Evolutionary conservation across 169 alveolate genomes (phyloP).

Genomic region (Plasmodium billcollinsi): DNA sequence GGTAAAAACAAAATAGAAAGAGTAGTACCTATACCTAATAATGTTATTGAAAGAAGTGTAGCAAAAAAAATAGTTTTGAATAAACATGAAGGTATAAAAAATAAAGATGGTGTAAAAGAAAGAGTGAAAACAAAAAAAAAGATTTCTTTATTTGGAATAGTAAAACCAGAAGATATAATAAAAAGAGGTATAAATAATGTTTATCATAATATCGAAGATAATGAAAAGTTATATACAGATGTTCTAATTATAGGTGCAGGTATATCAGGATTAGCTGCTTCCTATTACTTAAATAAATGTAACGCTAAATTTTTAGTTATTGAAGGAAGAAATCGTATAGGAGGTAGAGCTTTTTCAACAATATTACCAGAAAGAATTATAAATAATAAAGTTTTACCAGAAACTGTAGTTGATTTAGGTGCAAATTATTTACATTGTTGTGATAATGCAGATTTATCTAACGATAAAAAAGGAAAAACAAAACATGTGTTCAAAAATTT

Average conservation of each 20-base stretch:
- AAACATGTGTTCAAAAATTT: not conserved
- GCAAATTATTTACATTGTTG: constrained; percentile 87
- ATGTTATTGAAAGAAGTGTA: constrained; percentile 9
- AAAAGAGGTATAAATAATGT: constrained; percentile 48
- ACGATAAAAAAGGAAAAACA: not conserved
- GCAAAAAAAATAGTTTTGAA: constrained; percentile 6
- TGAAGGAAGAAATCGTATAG: constrained; percentile 85
- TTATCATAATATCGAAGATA: constrained; percentile 12
- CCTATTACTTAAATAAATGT: constrained; percentile 80
- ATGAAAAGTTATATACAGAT: constrained; percentile 69
- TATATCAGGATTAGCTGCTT: constrained; percentile 84
- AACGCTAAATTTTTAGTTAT: constrained; percentile 77
- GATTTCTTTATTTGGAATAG: constrained; percentile 59
- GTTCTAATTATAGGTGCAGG: constrained; percentile 87
- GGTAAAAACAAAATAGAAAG: not conserved
- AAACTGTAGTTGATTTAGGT: constrained; percentile 81
- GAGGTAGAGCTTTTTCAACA: constrained; percentile 85
- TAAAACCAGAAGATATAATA: constrained; percentile 62
- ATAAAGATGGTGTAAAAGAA: not conserved
- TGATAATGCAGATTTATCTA: constrained; percentile 38
- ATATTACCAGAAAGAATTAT: constrained; percentile 70
- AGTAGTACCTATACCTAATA: constrained; percentile 20
- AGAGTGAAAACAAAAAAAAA: constrained; percentile 20
- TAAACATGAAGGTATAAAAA: constrained; percentile 14
- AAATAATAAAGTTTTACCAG: constrained; percentile 66